These are phyloP conservation scores for Cordyceps javanica DNA, from an alignment of 2,329 filamentous ascomycete genomes.

Conservation along the genomic window DNA sequence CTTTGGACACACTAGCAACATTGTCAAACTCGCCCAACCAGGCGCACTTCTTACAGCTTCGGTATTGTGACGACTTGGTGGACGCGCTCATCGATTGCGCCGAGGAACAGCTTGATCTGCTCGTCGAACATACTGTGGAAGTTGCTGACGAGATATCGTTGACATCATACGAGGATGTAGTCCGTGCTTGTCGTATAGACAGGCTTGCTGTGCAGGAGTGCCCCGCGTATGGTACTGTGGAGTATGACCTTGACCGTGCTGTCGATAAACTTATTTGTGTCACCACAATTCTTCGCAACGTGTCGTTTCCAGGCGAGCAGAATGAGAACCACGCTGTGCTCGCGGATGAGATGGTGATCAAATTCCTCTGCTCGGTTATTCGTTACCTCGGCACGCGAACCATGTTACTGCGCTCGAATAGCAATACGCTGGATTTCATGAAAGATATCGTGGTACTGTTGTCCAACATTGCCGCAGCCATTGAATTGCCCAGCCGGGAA, in stretches of 20 bases:
- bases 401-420: slow-evolving; percentile 73
- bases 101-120: slow-evolving; percentile 75
- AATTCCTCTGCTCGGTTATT: slow-evolving; percentile 77
- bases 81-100: slow-evolving; percentile 87
- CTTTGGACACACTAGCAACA: slow-evolving; percentile 74
- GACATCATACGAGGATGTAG: slow-evolving; percentile 78
- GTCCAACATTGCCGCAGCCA: slow-evolving; percentile 76
- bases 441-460: slow-evolving; percentile 87
- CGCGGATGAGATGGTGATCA: slow-evolving; percentile 70
- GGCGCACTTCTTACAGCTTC: slow-evolving; percentile 59
- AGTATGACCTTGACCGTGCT: slow-evolving; percentile 78
- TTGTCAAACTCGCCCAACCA: slow-evolving; percentile 58
- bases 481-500: slow-evolving; percentile 79
- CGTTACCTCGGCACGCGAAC: slow-evolving; percentile 83
- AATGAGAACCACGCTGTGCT: slow-evolving; percentile 65
- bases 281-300: slow-evolving; percentile 85
- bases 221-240: slow-evolving; percentile 65
- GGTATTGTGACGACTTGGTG: slow-evolving; percentile 78
- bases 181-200: slow-evolving; percentile 72
- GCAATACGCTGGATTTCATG: slow-evolving; percentile 92
- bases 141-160: slow-evolving; percentile 82
- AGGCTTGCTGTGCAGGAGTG: slow-evolving; percentile 65
- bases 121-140: slow-evolving; percentile 80
- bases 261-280: slow-evolving; percentile 85
- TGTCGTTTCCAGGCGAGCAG: slow-evolving; percentile 67